Percentiles rank a stretch among this genome's conserved stretches.
phyloP scores from a whole-genome alignment of 2,329 filamentous ascomycete genomes.

The Orbilia oligospora region DNA sequence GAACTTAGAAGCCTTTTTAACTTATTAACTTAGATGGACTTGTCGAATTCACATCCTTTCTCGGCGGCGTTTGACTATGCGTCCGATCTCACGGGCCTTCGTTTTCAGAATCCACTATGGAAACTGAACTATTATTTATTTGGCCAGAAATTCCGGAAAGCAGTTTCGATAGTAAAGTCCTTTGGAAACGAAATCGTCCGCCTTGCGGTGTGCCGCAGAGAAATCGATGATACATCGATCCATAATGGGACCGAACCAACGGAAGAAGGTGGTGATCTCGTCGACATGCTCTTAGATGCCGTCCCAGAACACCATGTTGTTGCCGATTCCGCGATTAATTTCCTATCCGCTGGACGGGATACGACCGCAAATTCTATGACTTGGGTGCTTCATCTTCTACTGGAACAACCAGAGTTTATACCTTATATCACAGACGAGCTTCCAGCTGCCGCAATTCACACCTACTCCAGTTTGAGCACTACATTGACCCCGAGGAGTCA shows the following conservation, averaged over 20 bases:
- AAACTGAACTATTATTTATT: conserved; percentile 73
- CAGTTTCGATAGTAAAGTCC: conserved; percentile 71
- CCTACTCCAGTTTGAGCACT: conserved; percentile 65
- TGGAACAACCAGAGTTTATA: conserved; percentile 69
- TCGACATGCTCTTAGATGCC: conserved; percentile 74
- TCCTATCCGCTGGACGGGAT: conserved; percentile 76
- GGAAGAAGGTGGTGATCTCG: conserved; percentile 70
- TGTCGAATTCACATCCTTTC: conserved; percentile 75
- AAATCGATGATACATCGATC: conserved; percentile 58
- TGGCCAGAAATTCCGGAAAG: conserved; percentile 70
- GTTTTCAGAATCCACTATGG: conserved; percentile 78
- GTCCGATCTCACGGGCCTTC: conserved; percentile 73
- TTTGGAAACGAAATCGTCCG: conserved; percentile 74
- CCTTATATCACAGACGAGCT: conserved; percentile 69
- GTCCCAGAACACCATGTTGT: conserved; percentile 73
- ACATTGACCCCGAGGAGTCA: conserved; percentile 45
- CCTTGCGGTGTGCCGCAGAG: conserved; percentile 70
- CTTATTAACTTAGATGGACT: conserved; percentile 72
- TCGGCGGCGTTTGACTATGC: conserved; percentile 75
- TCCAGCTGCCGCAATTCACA: conserved; percentile 70
- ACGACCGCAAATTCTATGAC: conserved; percentile 77
- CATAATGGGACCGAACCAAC: conserved; percentile 1
- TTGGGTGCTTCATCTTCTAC: conserved; percentile 76
- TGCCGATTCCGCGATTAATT: conserved; percentile 77
- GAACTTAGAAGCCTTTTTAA: not conserved